These are phyloP conservation scores for Hermanozyma aechmeae DNA, from an alignment of 805 yeast species.

Conservation along the genomic window DNA sequence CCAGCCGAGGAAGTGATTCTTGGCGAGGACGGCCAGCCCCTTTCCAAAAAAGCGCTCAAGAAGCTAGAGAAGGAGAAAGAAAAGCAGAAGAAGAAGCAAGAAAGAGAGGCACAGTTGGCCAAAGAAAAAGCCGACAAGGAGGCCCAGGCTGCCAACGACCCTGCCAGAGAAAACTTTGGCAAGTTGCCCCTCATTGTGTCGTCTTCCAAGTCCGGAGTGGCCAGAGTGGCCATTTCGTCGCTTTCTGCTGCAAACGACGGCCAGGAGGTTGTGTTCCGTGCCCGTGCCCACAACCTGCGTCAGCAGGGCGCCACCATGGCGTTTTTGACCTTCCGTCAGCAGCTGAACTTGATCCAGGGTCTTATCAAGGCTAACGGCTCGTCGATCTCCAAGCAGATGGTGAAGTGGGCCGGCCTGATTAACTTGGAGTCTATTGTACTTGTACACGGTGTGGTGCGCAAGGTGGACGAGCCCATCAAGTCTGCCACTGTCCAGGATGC, in stretches of 20 bases:
- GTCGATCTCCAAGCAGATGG: slow-evolving; percentile 82
- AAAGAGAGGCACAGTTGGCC: slow-evolving; percentile 80
- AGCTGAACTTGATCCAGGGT: slow-evolving; percentile 80
- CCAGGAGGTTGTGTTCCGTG: slow-evolving; percentile 75
- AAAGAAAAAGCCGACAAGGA: slow-evolving; percentile 78
- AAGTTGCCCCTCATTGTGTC: slow-evolving; percentile 83
- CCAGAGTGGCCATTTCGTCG: slow-evolving; percentile 49
- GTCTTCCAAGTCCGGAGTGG: slow-evolving; percentile 50
- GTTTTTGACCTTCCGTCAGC: slow-evolving; percentile 89
- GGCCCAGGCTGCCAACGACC: slow-evolving; percentile 64
- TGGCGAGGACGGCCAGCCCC: slow-evolving; percentile 75
- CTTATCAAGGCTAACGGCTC: slow-evolving; percentile 44
- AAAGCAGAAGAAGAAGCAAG: slow-evolving; percentile 88
- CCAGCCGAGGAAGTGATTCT: slow-evolving; percentile 22
- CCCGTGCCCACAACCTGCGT: slow-evolving; percentile 88
- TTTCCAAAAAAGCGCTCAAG: slow-evolving; percentile 90
- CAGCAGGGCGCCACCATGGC: slow-evolving; percentile 94
- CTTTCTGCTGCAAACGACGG: slow-evolving; percentile 62
- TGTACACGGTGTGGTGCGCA: slow-evolving; percentile 76
- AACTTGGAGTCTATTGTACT: slow-evolving; percentile 86
- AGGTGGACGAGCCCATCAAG: slow-evolving; percentile 79
- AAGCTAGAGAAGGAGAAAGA: slow-evolving; percentile 89
- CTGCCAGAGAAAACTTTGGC: slow-evolving; percentile 84
- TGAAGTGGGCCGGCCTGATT: slow-evolving; percentile 86
- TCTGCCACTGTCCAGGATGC: slow-evolving; percentile 87